phyloP scores from a whole-genome alignment of 2,329 filamentous ascomycete genomes.

The Diaporthe australafricana region DNA sequence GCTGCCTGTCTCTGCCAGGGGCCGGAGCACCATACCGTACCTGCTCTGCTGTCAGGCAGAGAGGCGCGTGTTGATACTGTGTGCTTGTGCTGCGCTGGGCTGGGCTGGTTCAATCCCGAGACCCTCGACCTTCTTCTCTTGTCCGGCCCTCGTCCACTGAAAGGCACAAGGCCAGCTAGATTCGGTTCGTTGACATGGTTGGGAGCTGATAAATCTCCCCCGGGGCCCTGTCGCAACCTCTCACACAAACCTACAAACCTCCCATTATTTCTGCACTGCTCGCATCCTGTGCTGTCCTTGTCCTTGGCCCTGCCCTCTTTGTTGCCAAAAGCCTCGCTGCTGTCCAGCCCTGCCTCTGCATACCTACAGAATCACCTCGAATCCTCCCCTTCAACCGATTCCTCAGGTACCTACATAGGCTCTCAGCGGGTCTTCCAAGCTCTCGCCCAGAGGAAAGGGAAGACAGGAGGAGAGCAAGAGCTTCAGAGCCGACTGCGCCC shows the following conservation, averaged over 20 bases:
- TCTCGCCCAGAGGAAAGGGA: neutral
- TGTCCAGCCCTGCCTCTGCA: slow-evolving; percentile 10
- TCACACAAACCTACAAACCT: slow-evolving; percentile 8
- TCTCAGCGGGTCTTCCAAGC: neutral
- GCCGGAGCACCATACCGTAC: slow-evolving; percentile 13
- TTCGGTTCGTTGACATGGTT: slow-evolving; percentile 20
- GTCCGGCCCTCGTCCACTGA: slow-evolving; percentile 19
- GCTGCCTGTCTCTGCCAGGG: slow-evolving; percentile 29
- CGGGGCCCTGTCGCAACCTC: slow-evolving; percentile 13
- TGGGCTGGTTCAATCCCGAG: slow-evolving; percentile 5
- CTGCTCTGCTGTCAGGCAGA: slow-evolving; percentile 5
- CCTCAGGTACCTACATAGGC: neutral
- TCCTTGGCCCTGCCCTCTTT: neutral
- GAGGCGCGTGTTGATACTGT: slow-evolving; percentile 12
- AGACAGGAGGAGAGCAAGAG: neutral
- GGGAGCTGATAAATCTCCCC: slow-evolving; percentile 33
- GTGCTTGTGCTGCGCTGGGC: neutral
- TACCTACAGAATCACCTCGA: neutral
- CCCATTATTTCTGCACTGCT: slow-evolving; percentile 9
- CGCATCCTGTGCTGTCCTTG: slow-evolving; percentile 1
- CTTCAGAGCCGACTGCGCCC: neutral
- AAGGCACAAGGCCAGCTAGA: slow-evolving; percentile 18
- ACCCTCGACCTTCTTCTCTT: slow-evolving; percentile 15
- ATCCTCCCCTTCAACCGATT: neutral
- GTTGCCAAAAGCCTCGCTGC: neutral